phyloP scores from a whole-genome alignment of 345 rosid genomes.

The Salix udensis region DNA sequence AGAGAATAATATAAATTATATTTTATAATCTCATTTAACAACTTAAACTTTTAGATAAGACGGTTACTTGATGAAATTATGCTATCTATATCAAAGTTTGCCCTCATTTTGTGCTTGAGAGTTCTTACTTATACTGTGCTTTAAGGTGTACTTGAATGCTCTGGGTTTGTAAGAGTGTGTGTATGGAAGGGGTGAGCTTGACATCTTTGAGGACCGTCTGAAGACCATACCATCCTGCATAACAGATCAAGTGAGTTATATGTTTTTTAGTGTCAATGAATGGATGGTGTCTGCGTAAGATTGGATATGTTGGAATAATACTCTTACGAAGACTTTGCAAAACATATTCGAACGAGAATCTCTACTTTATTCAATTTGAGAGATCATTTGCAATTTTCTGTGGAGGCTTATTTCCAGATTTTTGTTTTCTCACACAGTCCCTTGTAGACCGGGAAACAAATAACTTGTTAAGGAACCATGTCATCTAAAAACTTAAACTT shows the following conservation, averaged over 20 bases:
- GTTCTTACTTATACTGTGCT: slow-evolving; percentile 8
- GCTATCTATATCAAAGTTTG: not conserved
- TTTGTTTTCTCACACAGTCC: not conserved
- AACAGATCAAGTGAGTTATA: slow-evolving; percentile 46
- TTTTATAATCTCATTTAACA: too few relatives aligned
- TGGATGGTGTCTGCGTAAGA: not conserved
- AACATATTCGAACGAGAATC: slow-evolving; percentile 2
- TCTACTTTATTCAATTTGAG: not conserved
- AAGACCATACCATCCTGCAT: slow-evolving; percentile 44
- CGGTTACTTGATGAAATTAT: not conserved
- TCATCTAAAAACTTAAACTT: too few relatives aligned
- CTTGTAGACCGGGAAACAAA: not conserved
- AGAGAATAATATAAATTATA: too few relatives aligned
- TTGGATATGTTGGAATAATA: not conserved
- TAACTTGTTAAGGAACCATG: too few relatives aligned
- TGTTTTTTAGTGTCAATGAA: not conserved
- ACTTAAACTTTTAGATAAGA: too few relatives aligned
- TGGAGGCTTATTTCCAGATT: not conserved
- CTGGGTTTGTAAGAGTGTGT: slow-evolving; percentile 61
- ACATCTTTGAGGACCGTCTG: slow-evolving; percentile 47
- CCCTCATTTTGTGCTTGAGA: not conserved
- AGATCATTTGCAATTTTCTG: not conserved
- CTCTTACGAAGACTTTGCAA: not conserved
- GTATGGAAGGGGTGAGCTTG: slow-evolving; percentile 50
- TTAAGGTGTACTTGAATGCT: slow-evolving; percentile 78